Conservation (phyloP, 73 alveolate genomes). For the Paramecium tetraurelia region DNA sequence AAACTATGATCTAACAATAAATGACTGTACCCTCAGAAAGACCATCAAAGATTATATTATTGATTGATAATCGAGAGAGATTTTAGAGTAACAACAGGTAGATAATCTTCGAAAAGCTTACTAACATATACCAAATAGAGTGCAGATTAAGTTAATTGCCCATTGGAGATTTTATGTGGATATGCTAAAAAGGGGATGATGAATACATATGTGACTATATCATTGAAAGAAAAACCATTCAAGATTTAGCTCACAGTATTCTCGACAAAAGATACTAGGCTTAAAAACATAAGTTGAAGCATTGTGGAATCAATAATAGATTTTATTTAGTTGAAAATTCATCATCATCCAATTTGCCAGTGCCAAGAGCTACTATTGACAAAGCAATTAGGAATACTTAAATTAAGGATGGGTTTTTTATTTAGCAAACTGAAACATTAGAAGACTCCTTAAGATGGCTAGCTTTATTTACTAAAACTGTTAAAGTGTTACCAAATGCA, state of each 20-base stretch:
- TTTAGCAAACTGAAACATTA: conserved; percentile 41
- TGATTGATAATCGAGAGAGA: conserved; percentile 45
- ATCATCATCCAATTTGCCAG: conserved; percentile 39
- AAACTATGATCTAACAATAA: not conserved
- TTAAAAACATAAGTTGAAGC: conserved; percentile 84
- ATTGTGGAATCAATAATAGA: conserved; percentile 78
- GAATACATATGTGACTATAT: conserved; percentile 90
- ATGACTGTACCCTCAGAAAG: not conserved
- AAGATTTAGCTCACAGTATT: conserved; percentile 89
- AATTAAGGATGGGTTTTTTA: conserved; percentile 67
- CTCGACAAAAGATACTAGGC: conserved; percentile 91
- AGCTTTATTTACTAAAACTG: conserved; percentile 63
- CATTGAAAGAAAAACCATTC: conserved; percentile 90
- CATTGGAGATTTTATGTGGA: conserved; percentile 50
- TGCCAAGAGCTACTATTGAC: conserved; percentile 53
- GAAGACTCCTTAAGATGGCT: conserved; percentile 73
- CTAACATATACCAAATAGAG: not conserved
- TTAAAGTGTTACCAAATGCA: not conserved
- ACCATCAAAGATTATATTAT: not conserved
- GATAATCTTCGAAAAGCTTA: not conserved
- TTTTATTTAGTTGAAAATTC: conserved; percentile 89
- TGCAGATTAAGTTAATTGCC: conserved; percentile 12
- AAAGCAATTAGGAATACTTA: conserved; percentile 70
- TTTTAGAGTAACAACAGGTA: not conserved
- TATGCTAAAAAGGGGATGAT: conserved; percentile 27